Conservation (phyloP, 1,284 basidiomycete genomes). For the Cutaneotrichosporon sp. region DNA sequence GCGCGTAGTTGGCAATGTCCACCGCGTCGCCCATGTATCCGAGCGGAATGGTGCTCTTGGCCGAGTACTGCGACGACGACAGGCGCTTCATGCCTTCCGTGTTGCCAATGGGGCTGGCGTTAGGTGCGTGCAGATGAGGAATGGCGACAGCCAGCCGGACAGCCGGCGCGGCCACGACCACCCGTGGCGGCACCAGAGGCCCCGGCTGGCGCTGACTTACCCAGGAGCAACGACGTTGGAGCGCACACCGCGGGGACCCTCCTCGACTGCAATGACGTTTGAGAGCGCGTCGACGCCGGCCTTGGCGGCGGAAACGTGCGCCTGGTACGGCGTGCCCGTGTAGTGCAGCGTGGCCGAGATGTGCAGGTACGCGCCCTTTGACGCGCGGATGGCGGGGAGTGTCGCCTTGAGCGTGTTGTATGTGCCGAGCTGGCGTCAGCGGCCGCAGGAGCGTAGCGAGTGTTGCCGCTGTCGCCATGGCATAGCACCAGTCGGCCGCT, state of each 20-base stretch:
- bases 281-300: slow-evolving; percentile 87
- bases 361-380: slow-evolving; percentile 79
- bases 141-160: too few species aligned
- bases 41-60: slow-evolving; percentile 51
- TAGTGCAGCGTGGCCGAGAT: slow-evolving; percentile 90
- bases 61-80: slow-evolving; percentile 50
- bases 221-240: slow-evolving; percentile 87
- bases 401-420: slow-evolving; percentile 94
- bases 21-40: slow-evolving; percentile 62
- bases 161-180: slow-evolving; percentile 1
- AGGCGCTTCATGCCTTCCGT: slow-evolving; percentile 82
- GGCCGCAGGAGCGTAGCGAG: too few species aligned
- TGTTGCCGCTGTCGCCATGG: too few species aligned
- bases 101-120: slow-evolving; percentile 60
- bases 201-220: slow-evolving; percentile 29
- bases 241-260: slow-evolving; percentile 88
- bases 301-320: slow-evolving; percentile 90
- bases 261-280: slow-evolving; percentile 80
- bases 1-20: slow-evolving; percentile 73
- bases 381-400: slow-evolving; percentile 61
- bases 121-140: not conserved
- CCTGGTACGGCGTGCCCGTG: slow-evolving; percentile 84
- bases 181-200: too few species aligned
- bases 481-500: too few species aligned
- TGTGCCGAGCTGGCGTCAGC: slow-evolving; percentile 58